A percentile compares a stretch with the other conserved stretches of the same genome.
These are phyloP conservation scores for Lactifluus pinguis DNA, from an alignment of 768 basidiomycete species.

Conservation along the genomic window DNA sequence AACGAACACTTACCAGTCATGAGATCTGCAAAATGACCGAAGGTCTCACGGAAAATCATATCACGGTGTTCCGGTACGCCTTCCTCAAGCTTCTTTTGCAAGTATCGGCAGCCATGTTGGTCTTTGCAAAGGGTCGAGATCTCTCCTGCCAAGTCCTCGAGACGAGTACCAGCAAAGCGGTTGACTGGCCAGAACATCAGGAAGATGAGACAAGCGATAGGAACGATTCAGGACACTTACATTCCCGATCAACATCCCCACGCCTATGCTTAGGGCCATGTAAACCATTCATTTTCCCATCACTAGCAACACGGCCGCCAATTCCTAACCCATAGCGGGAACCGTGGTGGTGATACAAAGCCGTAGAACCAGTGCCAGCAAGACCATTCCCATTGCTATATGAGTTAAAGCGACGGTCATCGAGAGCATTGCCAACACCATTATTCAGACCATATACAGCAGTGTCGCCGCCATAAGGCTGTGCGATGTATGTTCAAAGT, in stretches of 20 bases:
- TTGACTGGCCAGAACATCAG: constrained; percentile 51
- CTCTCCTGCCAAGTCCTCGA: constrained; percentile 94
- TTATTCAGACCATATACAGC: constrained; percentile 31
- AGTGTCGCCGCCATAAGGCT: constrained; percentile 50
- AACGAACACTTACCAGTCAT: constrained; percentile 73
- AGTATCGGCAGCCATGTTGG: constrained; percentile 95
- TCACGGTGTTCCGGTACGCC: constrained; percentile 92
- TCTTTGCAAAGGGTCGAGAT: constrained; percentile 94
- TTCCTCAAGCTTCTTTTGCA: constrained; percentile 99
- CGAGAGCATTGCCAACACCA: constrained; percentile 30
- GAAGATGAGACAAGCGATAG: constrained; percentile 6
- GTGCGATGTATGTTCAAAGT: constrained; percentile 13
- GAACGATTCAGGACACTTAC: constrained; percentile 28
- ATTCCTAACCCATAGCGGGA: constrained; percentile 67
- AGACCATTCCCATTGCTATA: constrained; percentile 34
- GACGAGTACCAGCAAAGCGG: constrained; percentile 89
- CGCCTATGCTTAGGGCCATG: constrained; percentile 94
- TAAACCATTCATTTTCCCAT: constrained; percentile 80
- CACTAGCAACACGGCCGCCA: constrained; percentile 42
- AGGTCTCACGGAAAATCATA: constrained; percentile 99
- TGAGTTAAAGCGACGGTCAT: constrained; percentile 43
- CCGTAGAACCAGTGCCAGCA: constrained; percentile 51
- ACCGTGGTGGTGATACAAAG: constrained; percentile 67
- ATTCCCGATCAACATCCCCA: constrained; percentile 86
- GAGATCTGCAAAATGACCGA: constrained; percentile 92